A percentile compares a stretch with the other conserved stretches of the same genome.
phyloP scores from a whole-genome alignment of 139 green algal genomes.

The Trebouxia sp. region DNA sequence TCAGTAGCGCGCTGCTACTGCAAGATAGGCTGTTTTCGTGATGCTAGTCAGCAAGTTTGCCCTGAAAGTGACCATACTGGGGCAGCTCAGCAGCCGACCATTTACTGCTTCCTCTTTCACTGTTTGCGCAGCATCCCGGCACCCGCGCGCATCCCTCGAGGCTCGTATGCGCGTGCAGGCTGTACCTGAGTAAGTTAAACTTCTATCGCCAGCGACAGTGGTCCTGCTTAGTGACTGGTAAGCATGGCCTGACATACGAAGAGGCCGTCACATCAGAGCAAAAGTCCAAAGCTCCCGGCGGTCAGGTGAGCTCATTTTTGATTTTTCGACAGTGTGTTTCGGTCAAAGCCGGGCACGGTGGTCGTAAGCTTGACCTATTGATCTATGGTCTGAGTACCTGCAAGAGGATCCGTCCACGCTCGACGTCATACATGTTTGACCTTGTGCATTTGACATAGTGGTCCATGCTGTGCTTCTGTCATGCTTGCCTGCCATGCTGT shows the following conservation, averaged over 20 bases:
- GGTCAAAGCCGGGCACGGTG: neutral
- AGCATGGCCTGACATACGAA: slow-evolving; percentile 68
- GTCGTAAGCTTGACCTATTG: neutral
- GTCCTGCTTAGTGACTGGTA: slow-evolving; percentile 60
- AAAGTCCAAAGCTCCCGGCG: slow-evolving; percentile 26
- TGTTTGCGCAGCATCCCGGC: neutral
- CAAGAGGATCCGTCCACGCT: too few relatives aligned
- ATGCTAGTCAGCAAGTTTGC: neutral
- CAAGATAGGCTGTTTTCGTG: neutral
- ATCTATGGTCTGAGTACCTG: neutral
- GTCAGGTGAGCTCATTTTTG: neutral
- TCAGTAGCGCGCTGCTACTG: neutral
- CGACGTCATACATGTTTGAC: too few relatives aligned
- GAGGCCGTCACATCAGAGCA: slow-evolving; percentile 57
- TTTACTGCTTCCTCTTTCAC: neutral
- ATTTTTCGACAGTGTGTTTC: neutral
- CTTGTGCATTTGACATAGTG: too few relatives aligned
- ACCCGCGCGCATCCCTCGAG: neutral
- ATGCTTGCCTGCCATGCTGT: too few relatives aligned
- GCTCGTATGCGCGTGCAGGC: slow-evolving; percentile 30
- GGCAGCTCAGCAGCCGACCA: slow-evolving; percentile 3
- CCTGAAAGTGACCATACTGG: neutral
- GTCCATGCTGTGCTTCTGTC: too few relatives aligned
- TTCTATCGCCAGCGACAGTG: slow-evolving; percentile 63
- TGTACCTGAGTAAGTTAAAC: slow-evolving; percentile 45